A percentile compares a stretch with the other conserved stretches of the same genome.
Conservation (phyloP, 108 stramenopile species). For the Stephanodiscus triporus region DNA sequence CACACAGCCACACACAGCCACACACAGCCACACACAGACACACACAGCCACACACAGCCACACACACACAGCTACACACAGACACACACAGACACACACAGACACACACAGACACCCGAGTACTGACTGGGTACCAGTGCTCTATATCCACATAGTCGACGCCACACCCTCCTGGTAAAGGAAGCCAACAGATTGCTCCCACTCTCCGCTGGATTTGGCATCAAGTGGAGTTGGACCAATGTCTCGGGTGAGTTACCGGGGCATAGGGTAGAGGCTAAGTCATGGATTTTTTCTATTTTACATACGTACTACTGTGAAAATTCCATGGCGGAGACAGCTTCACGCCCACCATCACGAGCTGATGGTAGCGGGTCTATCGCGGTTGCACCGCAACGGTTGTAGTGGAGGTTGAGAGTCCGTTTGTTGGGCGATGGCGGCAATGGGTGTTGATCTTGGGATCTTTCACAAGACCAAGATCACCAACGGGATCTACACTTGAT, state of each 20-base stretch:
- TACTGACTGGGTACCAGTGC: not conserved
- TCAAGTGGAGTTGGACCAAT: not conserved
- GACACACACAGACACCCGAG: too few species aligned
- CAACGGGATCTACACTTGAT: not conserved
- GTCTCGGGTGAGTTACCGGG: not conserved
- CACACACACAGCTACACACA: too few species aligned
- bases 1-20: too few species aligned
- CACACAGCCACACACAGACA: too few species aligned
- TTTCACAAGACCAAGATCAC: not conserved
- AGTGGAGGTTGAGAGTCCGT: not conserved
- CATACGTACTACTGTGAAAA: too few species aligned
- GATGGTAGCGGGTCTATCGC: not conserved
- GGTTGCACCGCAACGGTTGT: not conserved
- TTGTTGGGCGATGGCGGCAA: not conserved
- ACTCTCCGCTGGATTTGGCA: not conserved
- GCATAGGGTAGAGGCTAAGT: not conserved
- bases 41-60: too few species aligned
- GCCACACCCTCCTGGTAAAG: not conserved
- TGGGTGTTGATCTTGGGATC: not conserved
- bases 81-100: too few species aligned
- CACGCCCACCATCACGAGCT: not conserved
- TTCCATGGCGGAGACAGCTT: not conserved
- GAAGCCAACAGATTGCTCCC: not conserved
- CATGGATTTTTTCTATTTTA: not conserved
- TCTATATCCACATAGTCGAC: not conserved